phyloP scores from a whole-genome alignment of 2,329 filamentous ascomycete genomes.

The Alternaria longipes region DNA sequence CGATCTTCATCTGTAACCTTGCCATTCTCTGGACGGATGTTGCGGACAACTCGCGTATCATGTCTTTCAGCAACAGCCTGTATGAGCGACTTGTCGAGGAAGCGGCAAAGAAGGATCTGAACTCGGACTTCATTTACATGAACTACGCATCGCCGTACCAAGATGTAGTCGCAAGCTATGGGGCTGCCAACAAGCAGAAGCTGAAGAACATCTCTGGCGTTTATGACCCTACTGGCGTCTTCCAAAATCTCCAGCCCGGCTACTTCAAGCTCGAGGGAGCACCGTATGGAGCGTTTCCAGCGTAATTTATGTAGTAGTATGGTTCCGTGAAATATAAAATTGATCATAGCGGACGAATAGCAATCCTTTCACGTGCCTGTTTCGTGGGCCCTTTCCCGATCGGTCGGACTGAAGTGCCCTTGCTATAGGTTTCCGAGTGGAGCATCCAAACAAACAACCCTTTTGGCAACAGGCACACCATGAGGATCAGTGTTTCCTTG shows the following conservation, averaged over 20 bases:
- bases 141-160: slow-evolving; percentile 59
- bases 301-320: background rate
- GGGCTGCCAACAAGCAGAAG: slow-evolving; percentile 45
- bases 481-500: background rate
- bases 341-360: background rate
- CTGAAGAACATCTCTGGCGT: slow-evolving; percentile 24
- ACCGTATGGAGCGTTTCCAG: slow-evolving; percentile 24
- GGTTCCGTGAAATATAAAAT: background rate
- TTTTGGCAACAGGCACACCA: background rate
- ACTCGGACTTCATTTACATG: slow-evolving; percentile 53
- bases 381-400: background rate
- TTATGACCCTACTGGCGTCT: slow-evolving; percentile 30
- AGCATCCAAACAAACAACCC: background rate
- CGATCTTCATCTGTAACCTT: slow-evolving; percentile 33
- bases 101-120: slow-evolving; percentile 20
- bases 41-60: slow-evolving; percentile 35
- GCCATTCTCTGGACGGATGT: slow-evolving; percentile 35
- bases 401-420: background rate
- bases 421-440: background rate
- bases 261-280: slow-evolving; percentile 36
- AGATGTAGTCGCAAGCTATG: slow-evolving; percentile 55
- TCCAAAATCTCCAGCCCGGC: slow-evolving; percentile 32
- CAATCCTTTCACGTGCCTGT: background rate
- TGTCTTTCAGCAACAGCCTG: slow-evolving; percentile 33
- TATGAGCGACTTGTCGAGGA: slow-evolving; percentile 20